Base-by-base conservation (phyloP, 768 basidiomycete species). In the Mycena floridula region DNA sequence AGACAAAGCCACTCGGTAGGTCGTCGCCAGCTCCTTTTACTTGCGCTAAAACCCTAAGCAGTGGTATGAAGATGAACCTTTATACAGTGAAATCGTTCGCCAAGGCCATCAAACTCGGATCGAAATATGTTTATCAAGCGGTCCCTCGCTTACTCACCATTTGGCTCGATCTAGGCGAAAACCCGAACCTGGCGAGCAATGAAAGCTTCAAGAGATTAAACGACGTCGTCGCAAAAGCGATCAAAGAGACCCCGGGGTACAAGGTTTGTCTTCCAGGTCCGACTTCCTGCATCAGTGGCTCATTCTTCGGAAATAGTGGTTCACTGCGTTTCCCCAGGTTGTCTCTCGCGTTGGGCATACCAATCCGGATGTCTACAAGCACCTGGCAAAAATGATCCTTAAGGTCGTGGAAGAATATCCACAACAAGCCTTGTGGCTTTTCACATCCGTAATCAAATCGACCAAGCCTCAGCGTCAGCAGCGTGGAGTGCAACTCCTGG, bases 91-190 rank as follows among this genome's bases (percentile, higher is more conserved):
- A 72, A 56, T 68, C 75, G 50, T 95, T 84, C 50, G 69, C 74
- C 2, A 78, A 72, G 49, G 85, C 93, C 1, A 80, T 94, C 37
- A 70, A 70, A 55, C 66, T 73, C 56, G 96, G 96, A 15, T 90
- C 93, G 27, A 99, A 99, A 69, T 96, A 86, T 60, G 84, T 95
- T 20, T 98, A 95, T 60, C 95, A 95, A 59, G 91, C 92, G 0
- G 81, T 99, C 48, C 94, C 96, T 0, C 82, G 96, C 30, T 72
- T 97, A 50, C 73, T 99, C 7, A 98, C 93, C 0, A 78, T 99
- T 24, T 99, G 94, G 93, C 67, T 98, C 40, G 93, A 96, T 60
- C 61, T 89, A 47, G 92, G 85, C n/a, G 92, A 92, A 56, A 50
- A 59, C 21, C 37, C 46, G 8, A 59, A 46, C 28, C 32, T 28